phyloP scores from a whole-genome alignment of 2,329 filamentous ascomycete genomes.

The Neospermospora avenae region DNA sequence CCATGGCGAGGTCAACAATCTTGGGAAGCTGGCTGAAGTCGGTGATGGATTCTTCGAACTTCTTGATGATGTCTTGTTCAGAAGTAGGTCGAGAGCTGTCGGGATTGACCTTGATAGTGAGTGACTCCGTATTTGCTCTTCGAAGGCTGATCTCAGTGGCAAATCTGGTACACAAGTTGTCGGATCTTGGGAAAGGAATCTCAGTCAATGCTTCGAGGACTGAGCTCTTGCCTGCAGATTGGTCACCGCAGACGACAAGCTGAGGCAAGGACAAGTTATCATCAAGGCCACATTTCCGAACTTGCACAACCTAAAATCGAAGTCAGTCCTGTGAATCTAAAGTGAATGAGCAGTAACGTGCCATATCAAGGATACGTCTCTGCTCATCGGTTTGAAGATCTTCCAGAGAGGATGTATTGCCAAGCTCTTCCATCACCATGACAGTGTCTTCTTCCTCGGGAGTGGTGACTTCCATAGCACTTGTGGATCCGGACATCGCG shows the following conservation, averaged over 20 bases:
- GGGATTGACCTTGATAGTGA: conserved; percentile 54
- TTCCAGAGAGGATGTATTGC: conserved; percentile 20
- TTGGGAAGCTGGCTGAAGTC: conserved; percentile 30
- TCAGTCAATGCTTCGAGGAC: conserved; percentile 62
- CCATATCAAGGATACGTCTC: conserved; percentile 52
- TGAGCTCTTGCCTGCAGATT: conserved; percentile 62
- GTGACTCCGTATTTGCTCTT: conserved; percentile 38
- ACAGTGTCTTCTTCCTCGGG: too few species aligned
- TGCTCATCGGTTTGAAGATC: conserved; percentile 47
- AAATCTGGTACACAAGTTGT: conserved; percentile 58
- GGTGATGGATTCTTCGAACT: conserved; percentile 26
- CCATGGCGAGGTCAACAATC: conserved; percentile 31
- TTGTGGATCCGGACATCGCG: too few species aligned
- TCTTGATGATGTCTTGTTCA: conserved; percentile 45
- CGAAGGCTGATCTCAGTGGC: conserved; percentile 46
- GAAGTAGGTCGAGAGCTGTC: conserved; percentile 45
- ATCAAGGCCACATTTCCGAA: conserved; percentile 51
- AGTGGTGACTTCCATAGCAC: too few species aligned
- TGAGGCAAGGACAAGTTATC: conserved; percentile 52
- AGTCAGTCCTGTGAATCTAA: too few species aligned
- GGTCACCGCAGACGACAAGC: conserved; percentile 62
- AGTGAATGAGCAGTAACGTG: too few species aligned
- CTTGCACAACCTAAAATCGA: conserved; percentile 49
- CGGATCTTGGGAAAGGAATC: conserved; percentile 57
- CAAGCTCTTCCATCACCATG: background rate